Conservation (phyloP, 176 grass and related monocot genomes). For the Melocanna baccifera region DNA sequence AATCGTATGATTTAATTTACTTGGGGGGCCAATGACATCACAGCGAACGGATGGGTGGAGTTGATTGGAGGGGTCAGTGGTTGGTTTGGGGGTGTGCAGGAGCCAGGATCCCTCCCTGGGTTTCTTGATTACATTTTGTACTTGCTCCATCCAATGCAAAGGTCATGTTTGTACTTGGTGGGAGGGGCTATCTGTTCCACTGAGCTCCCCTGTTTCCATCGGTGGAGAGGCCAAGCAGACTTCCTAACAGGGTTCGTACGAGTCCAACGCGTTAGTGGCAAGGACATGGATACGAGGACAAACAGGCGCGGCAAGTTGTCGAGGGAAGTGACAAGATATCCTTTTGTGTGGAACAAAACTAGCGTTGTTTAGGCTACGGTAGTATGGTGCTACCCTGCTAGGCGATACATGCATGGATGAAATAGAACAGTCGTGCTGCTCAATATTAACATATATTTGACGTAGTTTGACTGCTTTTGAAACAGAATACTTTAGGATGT, state of each 20-base stretch:
- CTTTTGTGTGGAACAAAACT: background rate
- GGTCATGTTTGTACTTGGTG: slow-evolving; percentile 9
- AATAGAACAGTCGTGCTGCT: background rate
- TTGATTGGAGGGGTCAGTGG: slow-evolving; percentile 4
- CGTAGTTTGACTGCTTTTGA: background rate
- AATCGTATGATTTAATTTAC: background rate
- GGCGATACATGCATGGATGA: background rate
- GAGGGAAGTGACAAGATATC: background rate
- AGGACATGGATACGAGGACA: background rate
- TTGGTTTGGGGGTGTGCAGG: background rate
- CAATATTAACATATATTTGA: background rate
- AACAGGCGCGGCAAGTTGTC: background rate
- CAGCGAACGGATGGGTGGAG: background rate
- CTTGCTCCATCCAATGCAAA: slow-evolving; percentile 16
- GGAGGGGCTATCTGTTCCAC: background rate
- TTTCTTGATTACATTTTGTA: slow-evolving; percentile 8
- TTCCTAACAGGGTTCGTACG: background rate
- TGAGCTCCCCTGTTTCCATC: background rate
- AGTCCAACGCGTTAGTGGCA: background rate
- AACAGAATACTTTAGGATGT: background rate
- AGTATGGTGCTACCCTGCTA: slow-evolving; percentile 2
- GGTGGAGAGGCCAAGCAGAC: background rate
- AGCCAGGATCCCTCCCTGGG: background rate
- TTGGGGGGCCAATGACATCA: background rate
- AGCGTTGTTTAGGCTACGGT: background rate